phyloP scores from a whole-genome alignment of 495 filamentous ascomycete species.

The Evernia prunastri region DNA sequence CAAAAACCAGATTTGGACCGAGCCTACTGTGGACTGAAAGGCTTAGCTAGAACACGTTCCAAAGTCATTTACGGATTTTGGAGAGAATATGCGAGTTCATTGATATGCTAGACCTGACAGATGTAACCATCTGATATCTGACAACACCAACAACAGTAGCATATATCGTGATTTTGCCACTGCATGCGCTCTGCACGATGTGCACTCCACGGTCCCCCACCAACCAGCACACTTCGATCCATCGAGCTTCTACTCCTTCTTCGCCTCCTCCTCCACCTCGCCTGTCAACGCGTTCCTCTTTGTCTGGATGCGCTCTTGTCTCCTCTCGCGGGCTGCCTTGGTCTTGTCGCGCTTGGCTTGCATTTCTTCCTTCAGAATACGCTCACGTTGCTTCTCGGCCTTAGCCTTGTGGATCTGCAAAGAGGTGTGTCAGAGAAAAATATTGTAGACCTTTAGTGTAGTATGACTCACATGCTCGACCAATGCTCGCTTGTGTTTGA shows the following conservation, averaged over 20 bases:
- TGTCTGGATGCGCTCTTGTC: conserved; percentile 74
- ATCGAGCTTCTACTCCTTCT: conserved; percentile 22
- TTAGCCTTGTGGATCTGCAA: conserved; percentile 97
- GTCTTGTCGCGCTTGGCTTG: conserved; percentile 98
- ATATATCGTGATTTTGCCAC: conserved; percentile 7
- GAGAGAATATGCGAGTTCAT: conserved; percentile 1
- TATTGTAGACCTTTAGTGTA: background rate
- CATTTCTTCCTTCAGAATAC: conserved; percentile 95
- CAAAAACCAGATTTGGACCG: background rate
- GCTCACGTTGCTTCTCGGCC: conserved; percentile 95
- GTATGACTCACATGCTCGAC: conserved; percentile 93
- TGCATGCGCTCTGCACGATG: conserved; percentile 1
- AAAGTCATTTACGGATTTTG: background rate
- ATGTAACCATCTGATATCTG: background rate
- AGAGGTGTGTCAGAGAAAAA: conserved; percentile 1
- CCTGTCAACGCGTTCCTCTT: conserved; percentile 82
- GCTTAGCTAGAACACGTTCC: conserved; percentile 17
- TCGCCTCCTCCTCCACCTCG: conserved; percentile 57
- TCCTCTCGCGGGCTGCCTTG: conserved; percentile 98
- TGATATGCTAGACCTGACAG: conserved; percentile 12
- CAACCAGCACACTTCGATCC: background rate
- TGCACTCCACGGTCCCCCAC: background rate
- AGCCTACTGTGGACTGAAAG: background rate
- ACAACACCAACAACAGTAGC: background rate
- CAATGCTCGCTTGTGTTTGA: conserved; percentile 99